Conservation (phyloP, 2,329 filamentous ascomycete genomes). For the Scedosporium aurantiacum region DNA sequence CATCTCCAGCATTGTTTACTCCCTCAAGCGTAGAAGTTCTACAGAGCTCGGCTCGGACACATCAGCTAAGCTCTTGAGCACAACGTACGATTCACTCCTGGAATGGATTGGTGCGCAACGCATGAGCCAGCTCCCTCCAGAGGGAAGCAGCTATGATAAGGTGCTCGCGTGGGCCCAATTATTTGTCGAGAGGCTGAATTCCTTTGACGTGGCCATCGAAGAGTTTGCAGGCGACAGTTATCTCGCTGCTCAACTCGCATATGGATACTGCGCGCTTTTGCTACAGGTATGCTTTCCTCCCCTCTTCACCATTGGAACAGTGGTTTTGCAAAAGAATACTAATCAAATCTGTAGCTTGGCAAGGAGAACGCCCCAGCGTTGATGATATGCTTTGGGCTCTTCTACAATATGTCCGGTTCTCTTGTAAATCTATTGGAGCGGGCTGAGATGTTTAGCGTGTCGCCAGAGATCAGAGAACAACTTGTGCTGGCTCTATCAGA, state of each 20-base stretch:
- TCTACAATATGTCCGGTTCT: conserved; percentile 14
- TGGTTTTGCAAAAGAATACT: not conserved
- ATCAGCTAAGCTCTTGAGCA: conserved; percentile 17
- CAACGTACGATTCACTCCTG: conserved; percentile 16
- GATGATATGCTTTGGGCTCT: conserved; percentile 13
- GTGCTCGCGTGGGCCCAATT: conserved; percentile 26
- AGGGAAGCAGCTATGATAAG: conserved; percentile 29
- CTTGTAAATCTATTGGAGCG: conserved; percentile 15
- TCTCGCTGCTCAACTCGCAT: conserved; percentile 14
- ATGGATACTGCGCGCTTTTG: conserved; percentile 13
- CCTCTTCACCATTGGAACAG: not conserved
- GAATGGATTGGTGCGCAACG: conserved; percentile 27
- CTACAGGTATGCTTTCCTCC: conserved; percentile 10
- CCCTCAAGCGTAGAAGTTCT: conserved; percentile 18
- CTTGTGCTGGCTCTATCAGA: conserved; percentile 13
- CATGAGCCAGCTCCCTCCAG: conserved; percentile 24
- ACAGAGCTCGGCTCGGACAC: conserved; percentile 18
- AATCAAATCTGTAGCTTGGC: conserved; percentile 10
- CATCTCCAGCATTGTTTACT: conserved; percentile 19
- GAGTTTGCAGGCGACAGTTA: conserved; percentile 24
- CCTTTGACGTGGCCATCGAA: conserved; percentile 23
- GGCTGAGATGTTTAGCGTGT: conserved; percentile 13
- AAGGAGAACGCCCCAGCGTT: conserved; percentile 14
- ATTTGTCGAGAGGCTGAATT: conserved; percentile 24
- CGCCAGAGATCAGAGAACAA: conserved; percentile 13